phyloP scores from a whole-genome alignment of 768 basidiomycete species.

The Calvatia gigantea region DNA sequence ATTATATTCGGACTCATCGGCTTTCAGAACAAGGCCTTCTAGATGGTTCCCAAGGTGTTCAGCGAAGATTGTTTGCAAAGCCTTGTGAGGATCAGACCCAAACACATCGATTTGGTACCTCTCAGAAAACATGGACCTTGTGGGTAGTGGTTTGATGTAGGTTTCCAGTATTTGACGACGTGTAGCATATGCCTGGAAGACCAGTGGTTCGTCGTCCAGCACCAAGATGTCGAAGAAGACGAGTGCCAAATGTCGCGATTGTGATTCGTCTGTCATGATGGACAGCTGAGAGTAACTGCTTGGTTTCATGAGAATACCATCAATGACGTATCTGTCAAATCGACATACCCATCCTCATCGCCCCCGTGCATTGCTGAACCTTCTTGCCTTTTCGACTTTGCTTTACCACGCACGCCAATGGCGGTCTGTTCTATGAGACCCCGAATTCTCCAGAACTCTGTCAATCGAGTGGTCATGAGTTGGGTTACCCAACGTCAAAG shows the following conservation, averaged over 20 bases:
- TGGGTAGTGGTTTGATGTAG: constrained; percentile 47
- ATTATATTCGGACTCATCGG: constrained; percentile 64
- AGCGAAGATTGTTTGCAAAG: constrained; percentile 45
- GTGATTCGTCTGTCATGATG: constrained; percentile 28
- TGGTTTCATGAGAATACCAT: background rate
- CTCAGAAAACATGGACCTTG: constrained; percentile 62
- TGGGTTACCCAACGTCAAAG: background rate
- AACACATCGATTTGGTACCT: constrained; percentile 44
- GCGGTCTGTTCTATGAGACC: constrained; percentile 58
- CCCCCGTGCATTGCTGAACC: constrained; percentile 17
- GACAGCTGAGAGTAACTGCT: constrained; percentile 26
- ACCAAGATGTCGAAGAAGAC: constrained; percentile 86
- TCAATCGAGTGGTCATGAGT: background rate
- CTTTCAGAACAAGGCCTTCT: constrained; percentile 80
- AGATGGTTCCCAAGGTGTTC: constrained; percentile 46
- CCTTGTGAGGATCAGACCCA: constrained; percentile 15
- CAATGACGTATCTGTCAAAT: no score
- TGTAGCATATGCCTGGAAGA: constrained; percentile 50
- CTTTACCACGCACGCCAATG: constrained; percentile 40
- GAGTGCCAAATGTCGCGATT: constrained; percentile 61
- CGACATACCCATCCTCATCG: constrained; percentile 17
- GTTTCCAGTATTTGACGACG: constrained; percentile 64
- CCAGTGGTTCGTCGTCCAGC: constrained; percentile 58
- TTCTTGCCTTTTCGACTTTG: constrained; percentile 17
- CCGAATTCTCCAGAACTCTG: constrained; percentile 78